Evolutionary conservation across 169 alveolate genomes (phyloP).

Genomic region (Plasmodium gonderi): DNA sequence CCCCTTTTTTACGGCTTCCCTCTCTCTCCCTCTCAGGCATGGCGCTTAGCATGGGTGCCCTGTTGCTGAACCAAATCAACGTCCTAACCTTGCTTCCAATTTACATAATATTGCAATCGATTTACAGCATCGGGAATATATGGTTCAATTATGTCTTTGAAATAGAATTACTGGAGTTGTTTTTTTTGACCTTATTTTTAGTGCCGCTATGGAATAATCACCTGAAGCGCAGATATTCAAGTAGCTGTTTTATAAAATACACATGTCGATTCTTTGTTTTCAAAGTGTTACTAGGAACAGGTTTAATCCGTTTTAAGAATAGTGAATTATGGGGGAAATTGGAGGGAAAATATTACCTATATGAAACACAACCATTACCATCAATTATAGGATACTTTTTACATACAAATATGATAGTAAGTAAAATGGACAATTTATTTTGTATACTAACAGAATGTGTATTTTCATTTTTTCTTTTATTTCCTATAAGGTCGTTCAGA

Average conservation of each 20-base stretch:
- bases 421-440: conserved; percentile 59
- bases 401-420: not conserved
- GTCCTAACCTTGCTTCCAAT: conserved; percentile 4
- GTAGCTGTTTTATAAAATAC: conserved; percentile 10
- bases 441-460: conserved; percentile 48
- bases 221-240: conserved; percentile 4
- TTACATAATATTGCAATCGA: conserved; percentile 15
- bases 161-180: conserved; percentile 27
- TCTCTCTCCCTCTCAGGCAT: conserved; percentile 4
- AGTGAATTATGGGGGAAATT: conserved; percentile 38
- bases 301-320: conserved; percentile 33
- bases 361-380: conserved; percentile 62
- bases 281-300: conserved; percentile 43
- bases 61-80: not conserved
- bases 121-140: conserved; percentile 49
- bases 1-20: not conserved
- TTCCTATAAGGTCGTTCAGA: conserved; percentile 53
- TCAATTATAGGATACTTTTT: conserved; percentile 4
- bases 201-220: conserved; percentile 14
- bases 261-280: conserved; percentile 34
- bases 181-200: conserved; percentile 7
- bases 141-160: conserved; percentile 47
- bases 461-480: conserved; percentile 41
- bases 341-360: conserved; percentile 42
- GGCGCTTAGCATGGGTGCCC: not conserved